Conservation (phyloP, 495 filamentous ascomycete species). For the Daldinia childiae region DNA sequence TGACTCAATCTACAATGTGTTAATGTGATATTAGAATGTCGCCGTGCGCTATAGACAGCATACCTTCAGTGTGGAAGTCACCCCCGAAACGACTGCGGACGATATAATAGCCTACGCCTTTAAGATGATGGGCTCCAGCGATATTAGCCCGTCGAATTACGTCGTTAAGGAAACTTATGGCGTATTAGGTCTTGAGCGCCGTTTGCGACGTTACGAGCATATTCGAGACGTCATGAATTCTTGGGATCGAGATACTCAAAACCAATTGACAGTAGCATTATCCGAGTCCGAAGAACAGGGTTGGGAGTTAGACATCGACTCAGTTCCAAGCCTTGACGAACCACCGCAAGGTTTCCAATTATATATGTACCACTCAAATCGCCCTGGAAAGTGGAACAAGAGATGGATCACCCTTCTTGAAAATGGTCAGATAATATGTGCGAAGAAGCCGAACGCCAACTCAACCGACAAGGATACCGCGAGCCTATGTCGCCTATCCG, state of each 20-base stretch:
- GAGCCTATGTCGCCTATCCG: conserved; percentile 85
- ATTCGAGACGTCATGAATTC: conserved; percentile 91
- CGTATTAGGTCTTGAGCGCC: conserved; percentile 81
- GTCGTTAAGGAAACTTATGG: conserved; percentile 80
- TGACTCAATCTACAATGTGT: conserved; percentile 2
- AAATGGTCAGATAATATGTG: conserved; percentile 77
- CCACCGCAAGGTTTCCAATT: conserved; percentile 65
- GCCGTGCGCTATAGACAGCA: conserved; percentile 72
- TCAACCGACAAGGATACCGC: conserved; percentile 67
- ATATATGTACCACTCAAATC: conserved; percentile 81
- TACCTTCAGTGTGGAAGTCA: conserved; percentile 71
- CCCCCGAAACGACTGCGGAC: conserved; percentile 74
- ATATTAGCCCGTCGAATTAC: conserved; percentile 66
- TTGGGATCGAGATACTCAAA: conserved; percentile 82
- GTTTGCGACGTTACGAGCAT: conserved; percentile 85
- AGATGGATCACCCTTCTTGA: conserved; percentile 76
- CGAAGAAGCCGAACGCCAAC: conserved; percentile 70
- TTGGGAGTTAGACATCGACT: conserved; percentile 57
- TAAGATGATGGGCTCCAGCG: conserved; percentile 59
- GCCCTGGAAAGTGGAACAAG: conserved; percentile 85
- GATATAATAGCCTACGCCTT: conserved; percentile 72
- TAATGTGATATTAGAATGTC: conserved; percentile 60
- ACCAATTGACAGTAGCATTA: conserved; percentile 66
- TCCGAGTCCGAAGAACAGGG: conserved; percentile 49
- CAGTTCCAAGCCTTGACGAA: conserved; percentile 67